These are phyloP conservation scores for Ajuga chamaepitys DNA, from an alignment of 257 asterid species.

Conservation along the genomic window DNA sequence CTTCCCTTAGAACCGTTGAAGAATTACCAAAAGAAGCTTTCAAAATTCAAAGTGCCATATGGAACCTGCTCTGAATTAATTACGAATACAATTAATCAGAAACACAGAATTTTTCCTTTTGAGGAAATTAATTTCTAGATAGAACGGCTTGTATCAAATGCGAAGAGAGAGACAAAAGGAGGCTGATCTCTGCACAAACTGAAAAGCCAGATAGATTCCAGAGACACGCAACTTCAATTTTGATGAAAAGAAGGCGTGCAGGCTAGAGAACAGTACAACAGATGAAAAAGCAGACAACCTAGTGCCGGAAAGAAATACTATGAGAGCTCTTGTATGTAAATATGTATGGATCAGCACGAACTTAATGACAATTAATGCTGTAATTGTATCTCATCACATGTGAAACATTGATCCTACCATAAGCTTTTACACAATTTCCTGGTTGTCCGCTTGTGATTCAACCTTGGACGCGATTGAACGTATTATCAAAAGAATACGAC, in stretches of 20 bases:
- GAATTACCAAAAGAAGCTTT: neutral
- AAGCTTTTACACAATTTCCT: neutral
- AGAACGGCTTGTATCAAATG: too few relatives aligned
- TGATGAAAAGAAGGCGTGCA: neutral
- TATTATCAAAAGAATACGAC: neutral
- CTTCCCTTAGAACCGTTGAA: neutral
- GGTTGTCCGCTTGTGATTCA: neutral
- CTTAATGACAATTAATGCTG: constrained; percentile 9
- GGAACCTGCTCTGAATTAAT: constrained; percentile 13
- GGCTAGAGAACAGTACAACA: neutral
- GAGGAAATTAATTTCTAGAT: too few relatives aligned
- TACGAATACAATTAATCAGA: neutral
- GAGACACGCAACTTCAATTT: neutral
- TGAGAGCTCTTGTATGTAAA: neutral
- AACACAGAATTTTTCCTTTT: neutral
- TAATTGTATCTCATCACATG: constrained; percentile 10
- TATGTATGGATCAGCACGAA: neutral
- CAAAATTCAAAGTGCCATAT: constrained; percentile 22
- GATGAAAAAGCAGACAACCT: neutral
- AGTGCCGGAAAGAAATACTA: neutral
- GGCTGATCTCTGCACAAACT: neutral
- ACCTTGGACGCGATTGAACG: neutral
- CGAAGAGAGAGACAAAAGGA: neutral
- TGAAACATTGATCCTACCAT: neutral
- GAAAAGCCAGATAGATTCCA: neutral